Base-by-base conservation (phyloP, 768 basidiomycete genomes). In the Lentinus brumalis region DNA sequence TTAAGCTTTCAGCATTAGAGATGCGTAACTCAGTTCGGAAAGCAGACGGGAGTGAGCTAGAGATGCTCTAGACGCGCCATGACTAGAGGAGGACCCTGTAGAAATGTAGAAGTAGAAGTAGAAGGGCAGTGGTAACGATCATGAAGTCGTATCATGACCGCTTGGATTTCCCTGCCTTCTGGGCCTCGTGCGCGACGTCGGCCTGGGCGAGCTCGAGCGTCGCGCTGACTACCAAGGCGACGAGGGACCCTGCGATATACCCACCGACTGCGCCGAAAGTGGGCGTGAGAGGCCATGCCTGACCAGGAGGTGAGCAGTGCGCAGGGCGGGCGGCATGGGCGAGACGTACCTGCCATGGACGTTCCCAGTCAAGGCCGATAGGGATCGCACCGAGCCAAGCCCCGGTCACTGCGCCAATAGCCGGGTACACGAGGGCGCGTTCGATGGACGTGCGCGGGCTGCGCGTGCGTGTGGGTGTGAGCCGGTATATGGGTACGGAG, bases 351-450 rank as follows among this genome's bases (percentile, higher is more conserved):
- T 98, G 96, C 96, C 96, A 98, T 7, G 96, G 93, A 40, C 94
- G 83, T 70, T 95, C 95, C 96, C 96, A 98, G 75, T 98, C 96
- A 16, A 98, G 84, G 0, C 93, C 91, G 49, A 95, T 88, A 2
- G 94, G 92, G 49, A 96, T 79, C 10, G 83, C 85, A 15, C 94
- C 95, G 14, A 82, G 39, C 96, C 94, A 97, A 46, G 83, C 80
- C 5, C 96, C 96, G 18, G 87, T 31, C 45, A 90, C 64, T 0
- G 91, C 78, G 42, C 92, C 92, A 29, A 88, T 68, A 11, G 84
- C 83, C 15, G 96, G 92, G 67, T 92, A 94, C 16, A 96, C 83
- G 21, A 96, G 72, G 0, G 86, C 85, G 54, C 88, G 79, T 72
- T 98, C 96, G 30, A 91, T 69, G 3, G 87, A 79, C n/a, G 83